A percentile compares a stretch with the other conserved stretches of the same genome.
phyloP scores from a whole-genome alignment of 75 land plant genomes.

The Adiantum capillusveneris region DNA sequence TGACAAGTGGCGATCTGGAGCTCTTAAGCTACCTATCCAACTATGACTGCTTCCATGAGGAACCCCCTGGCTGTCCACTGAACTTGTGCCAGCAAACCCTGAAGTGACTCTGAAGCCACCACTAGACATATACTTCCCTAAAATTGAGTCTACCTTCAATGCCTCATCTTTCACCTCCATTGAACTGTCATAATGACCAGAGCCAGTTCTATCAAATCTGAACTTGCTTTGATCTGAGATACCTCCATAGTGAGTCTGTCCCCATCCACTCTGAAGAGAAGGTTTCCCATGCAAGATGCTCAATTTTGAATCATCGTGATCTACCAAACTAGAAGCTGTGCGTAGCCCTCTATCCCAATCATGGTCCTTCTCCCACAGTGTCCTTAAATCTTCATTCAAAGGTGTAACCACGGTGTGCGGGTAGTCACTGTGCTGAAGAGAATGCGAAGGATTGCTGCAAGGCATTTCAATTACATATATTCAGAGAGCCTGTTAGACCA shows the following conservation, averaged over 20 bases:
- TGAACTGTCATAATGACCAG: not conserved
- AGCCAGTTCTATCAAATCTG: conserved; percentile 4
- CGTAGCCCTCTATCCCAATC: too few relatives aligned
- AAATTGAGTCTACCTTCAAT: conserved; percentile 8
- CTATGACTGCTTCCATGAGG: too few relatives aligned
- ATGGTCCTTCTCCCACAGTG: too few relatives aligned
- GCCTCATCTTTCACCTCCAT: conserved; percentile 1
- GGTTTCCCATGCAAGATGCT: conserved; percentile 8
- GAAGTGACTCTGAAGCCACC: conserved; percentile 9
- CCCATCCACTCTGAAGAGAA: conserved; percentile 15
- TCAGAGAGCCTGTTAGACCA: too few relatives aligned
- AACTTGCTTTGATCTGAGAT: conserved; percentile 16
- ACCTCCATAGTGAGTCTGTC: conserved; percentile 7
- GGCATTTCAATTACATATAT: too few relatives aligned
- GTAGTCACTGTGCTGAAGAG: too few relatives aligned
- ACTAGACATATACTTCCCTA: conserved; percentile 5
- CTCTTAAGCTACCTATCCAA: too few relatives aligned
- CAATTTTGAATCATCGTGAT: not conserved
- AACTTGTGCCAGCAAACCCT: conserved; percentile 35
- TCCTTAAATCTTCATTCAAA: too few relatives aligned
- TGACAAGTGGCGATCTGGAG: too few relatives aligned
- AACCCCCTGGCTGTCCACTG: too few relatives aligned
- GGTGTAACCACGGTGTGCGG: too few relatives aligned
- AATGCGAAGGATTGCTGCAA: too few relatives aligned
- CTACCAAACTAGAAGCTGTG: not conserved